Base-by-base conservation (phyloP, 2,329 filamentous ascomycete species). In the Leptodontidium sp. region DNA sequence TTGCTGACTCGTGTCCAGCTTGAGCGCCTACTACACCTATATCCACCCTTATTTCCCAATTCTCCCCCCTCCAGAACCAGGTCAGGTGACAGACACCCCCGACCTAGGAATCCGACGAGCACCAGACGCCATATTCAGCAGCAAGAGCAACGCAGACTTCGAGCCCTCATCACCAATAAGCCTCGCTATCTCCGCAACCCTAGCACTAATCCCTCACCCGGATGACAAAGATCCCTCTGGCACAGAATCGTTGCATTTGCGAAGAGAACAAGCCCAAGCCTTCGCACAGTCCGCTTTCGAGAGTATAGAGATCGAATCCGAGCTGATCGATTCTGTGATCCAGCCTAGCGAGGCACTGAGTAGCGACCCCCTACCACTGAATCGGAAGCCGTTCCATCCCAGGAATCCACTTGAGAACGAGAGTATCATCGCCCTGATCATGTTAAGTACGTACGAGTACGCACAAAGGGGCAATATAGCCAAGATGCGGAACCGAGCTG, bases 371-470 rank as follows among this genome's bases (percentile, higher is more conserved):
- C 57, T 61, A n/a, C 61, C 63, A 2, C 12, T 78, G 77, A 38
- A 77, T 73, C 77, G 83, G 59, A 72, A 77, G 43, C 81, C 80
- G 3, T 84, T 86, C 63, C 84, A 86, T 71, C 76, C 81, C 0
- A 74, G 76, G 2, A 78, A 83, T 5, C 84, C 83, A 2, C 67
- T 82, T 1, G 82, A 85, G 68, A 76, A 84, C 4, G 84, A 86
- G 72, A 80, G 79, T 73, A 80, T 85, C 47, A 78, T 86, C 38
- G 83, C 84, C 2, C 77, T 86, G 43, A 77, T 84, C 61, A 72
- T 86, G 14, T 75, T 86, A 1, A 84, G 83, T 71, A 80, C 84
- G 5, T 86, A 86, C 72, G 84, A 86, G 74, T 86, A 86, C 75
- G 81, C 83, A 0, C 84, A 86, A 68, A 79, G 84, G 6, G 84